Evolutionary conservation across 345 rosid species (phyloP).

Genomic region (Citrus medica): DNA sequence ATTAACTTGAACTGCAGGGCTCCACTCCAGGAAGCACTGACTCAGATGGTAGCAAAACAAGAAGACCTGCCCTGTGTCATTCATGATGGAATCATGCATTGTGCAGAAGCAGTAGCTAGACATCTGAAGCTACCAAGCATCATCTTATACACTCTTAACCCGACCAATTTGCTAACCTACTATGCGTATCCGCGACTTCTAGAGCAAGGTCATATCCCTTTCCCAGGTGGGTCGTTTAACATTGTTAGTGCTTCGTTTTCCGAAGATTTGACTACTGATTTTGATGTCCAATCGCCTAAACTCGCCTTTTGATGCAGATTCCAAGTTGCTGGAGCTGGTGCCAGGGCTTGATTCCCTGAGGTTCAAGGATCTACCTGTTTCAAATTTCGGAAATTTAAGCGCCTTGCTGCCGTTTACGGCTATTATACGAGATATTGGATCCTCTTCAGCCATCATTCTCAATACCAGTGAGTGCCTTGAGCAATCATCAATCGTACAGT

Average conservation of each 20-base stretch:
- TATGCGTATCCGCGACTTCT: slow-evolving; percentile 15
- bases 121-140: slow-evolving; percentile 40
- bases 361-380: slow-evolving; percentile 24
- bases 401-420: slow-evolving; percentile 1
- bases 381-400: slow-evolving; percentile 10
- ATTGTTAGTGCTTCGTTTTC: background rate
- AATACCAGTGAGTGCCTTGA: slow-evolving; percentile 28
- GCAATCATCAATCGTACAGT: slow-evolving; percentile 9
- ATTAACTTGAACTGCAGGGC: slow-evolving; percentile 37
- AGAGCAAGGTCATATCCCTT: slow-evolving; percentile 25
- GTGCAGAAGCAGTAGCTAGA: slow-evolving; percentile 34
- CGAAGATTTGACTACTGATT: background rate
- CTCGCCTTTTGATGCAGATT: background rate
- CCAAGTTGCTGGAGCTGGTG: background rate
- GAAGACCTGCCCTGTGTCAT: slow-evolving; percentile 37
- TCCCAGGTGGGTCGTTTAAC: slow-evolving; percentile 22
- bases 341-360: slow-evolving; percentile 21
- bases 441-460: slow-evolving; percentile 23
- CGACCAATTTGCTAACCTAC: slow-evolving; percentile 25
- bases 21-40: slow-evolving; percentile 29
- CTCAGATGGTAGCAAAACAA: background rate
- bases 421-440: background rate
- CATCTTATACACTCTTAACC: slow-evolving; percentile 28
- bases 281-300: background rate
- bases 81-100: slow-evolving; percentile 45